Percentiles rank a stretch among this genome's conserved stretches.
Evolutionary conservation across 345 rosid species (phyloP).

Genomic region (Conringia planisiliqua): DNA sequence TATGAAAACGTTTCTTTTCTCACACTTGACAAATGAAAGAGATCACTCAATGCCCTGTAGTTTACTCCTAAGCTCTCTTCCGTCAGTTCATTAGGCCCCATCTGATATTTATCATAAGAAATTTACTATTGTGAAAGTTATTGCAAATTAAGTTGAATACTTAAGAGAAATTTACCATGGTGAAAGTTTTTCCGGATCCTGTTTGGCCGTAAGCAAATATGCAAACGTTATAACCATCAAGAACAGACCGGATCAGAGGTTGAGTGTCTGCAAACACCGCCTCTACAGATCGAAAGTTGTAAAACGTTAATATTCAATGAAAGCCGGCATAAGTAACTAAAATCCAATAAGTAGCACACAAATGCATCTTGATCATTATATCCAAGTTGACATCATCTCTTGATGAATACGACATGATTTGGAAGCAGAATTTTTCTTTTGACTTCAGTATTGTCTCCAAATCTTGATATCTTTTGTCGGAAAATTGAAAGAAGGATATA

Average conservation of each 20-base stretch:
- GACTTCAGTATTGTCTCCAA: neutral
- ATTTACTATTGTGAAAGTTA: neutral
- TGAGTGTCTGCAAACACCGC: constrained; percentile 86
- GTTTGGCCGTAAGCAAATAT: constrained; percentile 99
- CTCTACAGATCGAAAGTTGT: constrained; percentile 45
- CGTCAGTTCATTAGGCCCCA: constrained; percentile 80
- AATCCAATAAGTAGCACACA: neutral
- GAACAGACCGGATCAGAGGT: constrained; percentile 88
- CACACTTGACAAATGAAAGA: constrained; percentile 63
- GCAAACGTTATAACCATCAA: constrained; percentile 96
- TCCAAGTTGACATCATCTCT: neutral
- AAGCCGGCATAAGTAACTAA: neutral
- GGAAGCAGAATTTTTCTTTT: neutral
- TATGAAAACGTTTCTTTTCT: constrained; percentile 64
- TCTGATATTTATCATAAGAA: constrained; percentile 38
- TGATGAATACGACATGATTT: neutral
- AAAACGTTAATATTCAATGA: neutral
- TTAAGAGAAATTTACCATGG: constrained; percentile 61
- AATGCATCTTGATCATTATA: neutral
- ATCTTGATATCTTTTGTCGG: neutral
- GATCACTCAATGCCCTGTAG: constrained; percentile 86
- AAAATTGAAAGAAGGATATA: neutral
- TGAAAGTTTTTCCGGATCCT: constrained; percentile 93
- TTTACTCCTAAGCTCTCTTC: constrained; percentile 85
- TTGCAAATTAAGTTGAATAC: neutral